Base-by-base conservation (phyloP, 768 basidiomycete species). In the Steccherinum ochraceum region DNA sequence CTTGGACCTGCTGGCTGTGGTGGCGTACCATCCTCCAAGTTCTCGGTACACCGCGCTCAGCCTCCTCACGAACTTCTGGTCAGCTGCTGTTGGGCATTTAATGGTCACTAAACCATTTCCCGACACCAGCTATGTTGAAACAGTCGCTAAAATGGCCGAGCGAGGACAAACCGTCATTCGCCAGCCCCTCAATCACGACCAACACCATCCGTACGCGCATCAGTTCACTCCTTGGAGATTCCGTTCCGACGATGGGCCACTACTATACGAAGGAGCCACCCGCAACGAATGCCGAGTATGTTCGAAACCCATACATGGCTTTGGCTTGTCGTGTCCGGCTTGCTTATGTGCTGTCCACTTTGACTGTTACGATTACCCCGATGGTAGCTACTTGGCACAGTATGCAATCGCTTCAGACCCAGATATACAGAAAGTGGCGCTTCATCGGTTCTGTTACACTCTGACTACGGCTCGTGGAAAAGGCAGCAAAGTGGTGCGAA, bases 151-250 rank as follows among this genome's bases (percentile, higher is more conserved):
- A 23, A 41, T 30, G n/a, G 48, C 54, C 12, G 54, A 50, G 1
- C 56, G 53, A 21, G 55, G 53, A n/a, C 40, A 42, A 20, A 46
- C 43, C 19, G 18, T 55, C 24, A 24, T 51, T 7, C 55, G 57
- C n/a, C 53, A 50, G n/a, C 23, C 18, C 24, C 47, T 39, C 18
- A 48, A 50, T 46, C 48, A 40, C 13, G 56, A 56, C 23, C 57
- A 58, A 51, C 46, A 62, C n/a, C 70, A 72, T 52, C 65, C 71
- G 1, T 71, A 77, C 51, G 62, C 69, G 2, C 87, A 89, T 62
- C 80, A 86, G 54, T 88, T 89, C 59, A 66, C 80, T 1, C 79
- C 84, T 7, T 90, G 88, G 88, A 69, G 75, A 23, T 89, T 77
- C 72, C 54, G 57, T 51, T 54, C 61, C 55, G 40, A 58, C 46